Conservation (phyloP, 192 early-diverging fungal genomes). For the Podila verticillata region DNA sequence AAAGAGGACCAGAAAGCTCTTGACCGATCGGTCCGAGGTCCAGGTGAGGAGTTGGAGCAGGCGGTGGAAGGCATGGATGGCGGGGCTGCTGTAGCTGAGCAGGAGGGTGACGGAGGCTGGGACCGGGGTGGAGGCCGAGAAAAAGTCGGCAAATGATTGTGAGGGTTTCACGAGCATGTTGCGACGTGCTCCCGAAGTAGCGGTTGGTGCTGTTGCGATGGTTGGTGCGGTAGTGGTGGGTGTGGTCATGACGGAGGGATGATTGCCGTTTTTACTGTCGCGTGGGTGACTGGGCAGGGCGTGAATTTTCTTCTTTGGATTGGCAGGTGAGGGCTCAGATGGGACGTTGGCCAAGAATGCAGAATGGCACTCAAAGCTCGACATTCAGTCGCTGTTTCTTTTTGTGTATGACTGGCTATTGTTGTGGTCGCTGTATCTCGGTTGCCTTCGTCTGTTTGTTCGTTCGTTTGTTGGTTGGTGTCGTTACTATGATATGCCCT, state of each 20-base stretch:
- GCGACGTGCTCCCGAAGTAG: background rate
- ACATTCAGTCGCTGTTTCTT: conserved; percentile 26
- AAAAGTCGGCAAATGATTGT: conserved; percentile 52
- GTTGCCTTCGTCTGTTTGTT: too few species aligned
- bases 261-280: background rate
- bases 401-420: background rate
- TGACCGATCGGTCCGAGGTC: conserved; percentile 50
- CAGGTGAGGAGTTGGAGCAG: conserved; percentile 55
- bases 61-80: conserved; percentile 45
- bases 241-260: conserved; percentile 16
- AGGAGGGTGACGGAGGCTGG: conserved; percentile 54
- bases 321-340: conserved; percentile 28
- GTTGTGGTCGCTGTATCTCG: too few species aligned
- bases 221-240: background rate
- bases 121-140: conserved; percentile 53
- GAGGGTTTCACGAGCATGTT: conserved; percentile 4
- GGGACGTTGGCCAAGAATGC: conserved; percentile 45
- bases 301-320: conserved; percentile 16
- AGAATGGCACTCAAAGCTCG: conserved; percentile 44
- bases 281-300: conserved; percentile 7
- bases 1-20: conserved; percentile 55
- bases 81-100: conserved; percentile 50
- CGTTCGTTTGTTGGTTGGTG: too few species aligned
- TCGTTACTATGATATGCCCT: too few species aligned
- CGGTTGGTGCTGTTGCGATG: background rate